Conservation (phyloP, 169 alveolate genomes). For the Plasmodium fragile region DNA sequence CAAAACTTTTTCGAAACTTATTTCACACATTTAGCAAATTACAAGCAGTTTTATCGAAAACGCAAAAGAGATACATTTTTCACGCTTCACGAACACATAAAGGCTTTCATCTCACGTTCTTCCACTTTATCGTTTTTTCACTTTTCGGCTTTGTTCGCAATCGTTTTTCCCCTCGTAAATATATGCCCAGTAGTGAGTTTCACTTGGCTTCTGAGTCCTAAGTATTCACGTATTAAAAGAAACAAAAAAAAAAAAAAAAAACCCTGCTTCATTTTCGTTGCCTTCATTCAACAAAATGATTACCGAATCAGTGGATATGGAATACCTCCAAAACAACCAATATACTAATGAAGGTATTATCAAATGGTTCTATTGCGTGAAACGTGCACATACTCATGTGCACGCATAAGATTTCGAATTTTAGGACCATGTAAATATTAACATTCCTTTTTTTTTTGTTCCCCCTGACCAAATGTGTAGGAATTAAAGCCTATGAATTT, state of each 20-base stretch:
- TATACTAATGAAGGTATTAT: slow-evolving; percentile 43
- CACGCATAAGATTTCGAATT: background rate
- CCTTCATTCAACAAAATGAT: background rate
- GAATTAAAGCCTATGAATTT: slow-evolving; percentile 41
- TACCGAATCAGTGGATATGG: slow-evolving; percentile 12
- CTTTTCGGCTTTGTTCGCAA: background rate
- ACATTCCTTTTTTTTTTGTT: slow-evolving; percentile 4
- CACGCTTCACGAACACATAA: background rate
- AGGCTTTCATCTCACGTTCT: background rate
- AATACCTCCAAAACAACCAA: slow-evolving; percentile 30
- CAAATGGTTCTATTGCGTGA: background rate
- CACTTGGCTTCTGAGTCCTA: background rate
- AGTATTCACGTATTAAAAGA: background rate
- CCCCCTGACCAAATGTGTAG: background rate
- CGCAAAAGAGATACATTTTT: background rate
- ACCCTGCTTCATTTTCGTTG: background rate
- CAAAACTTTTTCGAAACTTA: background rate
- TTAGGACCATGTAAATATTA: background rate
- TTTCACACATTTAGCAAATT: background rate
- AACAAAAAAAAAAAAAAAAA: background rate
- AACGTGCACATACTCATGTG: background rate
- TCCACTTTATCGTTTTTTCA: background rate
- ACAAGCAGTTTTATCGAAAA: background rate
- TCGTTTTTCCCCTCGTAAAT: background rate
- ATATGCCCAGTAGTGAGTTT: background rate